Percentiles rank a stretch among this genome's conserved stretches.
Evolutionary conservation across 2,329 filamentous ascomycete species (phyloP).

Genomic region (Phyllosticta ampelicida): DNA sequence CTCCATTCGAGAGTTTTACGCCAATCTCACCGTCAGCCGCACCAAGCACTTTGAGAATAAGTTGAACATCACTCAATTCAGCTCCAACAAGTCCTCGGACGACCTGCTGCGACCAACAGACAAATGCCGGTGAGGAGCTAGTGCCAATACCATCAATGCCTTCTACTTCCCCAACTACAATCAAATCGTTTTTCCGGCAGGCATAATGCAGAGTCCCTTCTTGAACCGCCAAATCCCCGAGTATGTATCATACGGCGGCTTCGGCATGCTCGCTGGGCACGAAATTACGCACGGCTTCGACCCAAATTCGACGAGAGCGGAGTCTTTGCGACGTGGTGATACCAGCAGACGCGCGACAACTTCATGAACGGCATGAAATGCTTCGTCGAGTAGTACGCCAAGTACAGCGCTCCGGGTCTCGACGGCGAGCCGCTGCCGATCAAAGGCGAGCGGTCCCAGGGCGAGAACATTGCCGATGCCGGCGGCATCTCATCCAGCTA

Average conservation of each 20-base stretch:
- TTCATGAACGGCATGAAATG: slow-evolving; percentile 52
- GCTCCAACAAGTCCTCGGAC: slow-evolving; percentile 42
- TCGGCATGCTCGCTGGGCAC: slow-evolving; percentile 49
- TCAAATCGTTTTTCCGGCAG: slow-evolving; percentile 58
- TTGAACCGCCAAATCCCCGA: slow-evolving; percentile 53
- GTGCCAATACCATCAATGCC: slow-evolving; percentile 48
- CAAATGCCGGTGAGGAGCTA: slow-evolving; percentile 51
- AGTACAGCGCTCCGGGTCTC: slow-evolving; percentile 45
- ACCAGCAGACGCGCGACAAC: slow-evolving; percentile 44
- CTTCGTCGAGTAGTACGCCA: slow-evolving; percentile 56
- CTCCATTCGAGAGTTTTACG: slow-evolving; percentile 48
- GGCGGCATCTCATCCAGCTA: slow-evolving; percentile 55
- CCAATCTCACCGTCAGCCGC: slow-evolving; percentile 39
- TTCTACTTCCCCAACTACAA: slow-evolving; percentile 56
- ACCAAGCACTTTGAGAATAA: slow-evolving; percentile 49
- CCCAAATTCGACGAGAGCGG: slow-evolving; percentile 54
- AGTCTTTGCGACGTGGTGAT: slow-evolving; percentile 59
- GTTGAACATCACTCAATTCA: slow-evolving; percentile 41
- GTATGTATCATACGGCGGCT: slow-evolving; percentile 59
- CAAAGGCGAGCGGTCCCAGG: slow-evolving; percentile 52
- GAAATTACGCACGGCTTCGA: slow-evolving; percentile 63
- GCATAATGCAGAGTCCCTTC: slow-evolving; percentile 57
- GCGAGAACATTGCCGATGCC: slow-evolving; percentile 63
- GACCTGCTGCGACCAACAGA: slow-evolving; percentile 50
- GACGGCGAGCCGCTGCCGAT: slow-evolving; percentile 49